Evolutionary conservation across 371 early-diverging fungal species (phyloP), one percentile per base, ranked within the genome.

Genomic region (Funneliformis caledonium): DNA sequence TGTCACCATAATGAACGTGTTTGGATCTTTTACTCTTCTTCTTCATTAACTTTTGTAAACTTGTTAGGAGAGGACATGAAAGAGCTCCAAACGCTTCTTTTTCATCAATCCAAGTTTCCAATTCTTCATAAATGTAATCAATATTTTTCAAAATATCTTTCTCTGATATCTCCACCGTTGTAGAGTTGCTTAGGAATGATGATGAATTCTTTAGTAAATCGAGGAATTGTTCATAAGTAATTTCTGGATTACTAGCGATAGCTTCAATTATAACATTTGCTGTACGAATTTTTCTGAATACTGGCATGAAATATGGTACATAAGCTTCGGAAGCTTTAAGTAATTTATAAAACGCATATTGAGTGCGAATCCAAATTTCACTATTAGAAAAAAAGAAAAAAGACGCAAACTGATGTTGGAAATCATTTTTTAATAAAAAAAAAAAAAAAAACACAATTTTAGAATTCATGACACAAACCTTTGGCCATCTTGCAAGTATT

Each of bases 311-410:
- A 1, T 78, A 64, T 0, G 81, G 33, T 31, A 68, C 80, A 76
- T 88, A 88, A 2, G 80, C 81, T 5, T 83, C 62, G 1, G 84
- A 56, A 3, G 89, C 87, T 42, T 74, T 80, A n/a, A 85, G 64
- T 33, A 89, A 82, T 74, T 87, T 87, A 77, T 89, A 89, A 85
- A 86, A 88, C 3, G 83, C 87, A 82, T 85, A 89, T 19, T 82
- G 83, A 9, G 90, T 89, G 19, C 85, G 83, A 14, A 88, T 67
- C 87, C 88, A 89, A 59, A 89, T 83, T 60, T 86, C 87, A 16
- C 88, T 86, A 22, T 37, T 16, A 56, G 4, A 56, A 56, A 56
- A 68, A 26, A 26, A 26, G 26, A 26, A 26, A 26, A 26, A 26
- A 26, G 26, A 26, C 26, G 26, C 26, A 26, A 68, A 67, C 11